A percentile compares a stretch with the other conserved stretches of the same genome.
phyloP scores from a whole-genome alignment of 768 basidiomycete genomes.

The Pleurotus platypus region DNA sequence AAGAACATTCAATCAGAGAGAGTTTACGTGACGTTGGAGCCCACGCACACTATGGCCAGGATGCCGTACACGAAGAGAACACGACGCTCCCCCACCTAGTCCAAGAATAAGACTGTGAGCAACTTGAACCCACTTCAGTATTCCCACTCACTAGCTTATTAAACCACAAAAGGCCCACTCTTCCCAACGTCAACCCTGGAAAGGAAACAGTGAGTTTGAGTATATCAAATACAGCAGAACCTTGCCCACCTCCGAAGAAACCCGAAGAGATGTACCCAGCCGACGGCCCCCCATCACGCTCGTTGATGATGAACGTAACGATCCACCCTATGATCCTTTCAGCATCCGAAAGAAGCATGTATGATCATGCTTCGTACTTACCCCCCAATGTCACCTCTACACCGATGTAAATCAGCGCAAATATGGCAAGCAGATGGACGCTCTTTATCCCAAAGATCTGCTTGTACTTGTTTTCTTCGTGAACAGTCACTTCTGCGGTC shows the following conservation, averaged over 20 bases:
- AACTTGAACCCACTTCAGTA: background rate
- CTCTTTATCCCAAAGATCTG: slow-evolving; percentile 40
- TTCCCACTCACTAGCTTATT: slow-evolving; percentile 33
- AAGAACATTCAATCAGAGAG: background rate
- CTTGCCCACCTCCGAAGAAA: slow-evolving; percentile 19
- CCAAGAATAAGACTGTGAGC: background rate
- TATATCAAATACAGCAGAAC: background rate
- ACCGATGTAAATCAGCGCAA: slow-evolving; percentile 45
- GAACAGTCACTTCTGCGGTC: slow-evolving; percentile 15
- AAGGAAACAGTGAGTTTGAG: background rate
- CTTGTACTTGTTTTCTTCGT: slow-evolving; percentile 31
- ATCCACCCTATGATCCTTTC: slow-evolving; percentile 40
- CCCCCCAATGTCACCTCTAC: slow-evolving; percentile 50
- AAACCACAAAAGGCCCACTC: slow-evolving; percentile 47
- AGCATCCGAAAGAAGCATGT: too few relatives aligned
- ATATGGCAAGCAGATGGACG: slow-evolving; percentile 44
- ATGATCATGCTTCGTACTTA: slow-evolving; percentile 10
- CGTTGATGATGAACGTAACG: slow-evolving; percentile 44
- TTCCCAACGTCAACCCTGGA: slow-evolving; percentile 46
- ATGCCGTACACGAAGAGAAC: slow-evolving; percentile 29
- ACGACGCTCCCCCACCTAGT: slow-evolving; percentile 27
- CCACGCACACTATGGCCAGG: slow-evolving; percentile 28
- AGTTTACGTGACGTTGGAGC: background rate
- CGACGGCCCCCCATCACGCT: slow-evolving; percentile 40
- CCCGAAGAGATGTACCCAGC: slow-evolving; percentile 45